phyloP scores from a whole-genome alignment of 139 green algal species.

The Penium margaritaceum region DNA sequence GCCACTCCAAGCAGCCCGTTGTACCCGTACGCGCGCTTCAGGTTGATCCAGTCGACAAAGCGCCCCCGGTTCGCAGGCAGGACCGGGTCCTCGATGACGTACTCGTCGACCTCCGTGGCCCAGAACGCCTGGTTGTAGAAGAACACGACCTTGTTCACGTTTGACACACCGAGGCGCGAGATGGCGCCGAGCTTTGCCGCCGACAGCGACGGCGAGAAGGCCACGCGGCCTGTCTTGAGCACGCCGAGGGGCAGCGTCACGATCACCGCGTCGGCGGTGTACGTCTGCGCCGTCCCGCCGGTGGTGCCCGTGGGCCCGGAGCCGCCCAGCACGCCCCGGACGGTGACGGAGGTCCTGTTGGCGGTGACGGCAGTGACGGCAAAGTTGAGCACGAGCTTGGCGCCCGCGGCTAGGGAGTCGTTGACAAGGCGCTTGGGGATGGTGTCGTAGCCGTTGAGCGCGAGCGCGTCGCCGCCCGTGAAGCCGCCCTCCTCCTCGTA shows the following conservation, averaged over 20 bases:
- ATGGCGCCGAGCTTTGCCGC: conserved; percentile 30
- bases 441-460: background rate
- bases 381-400: conserved; percentile 4
- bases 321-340: no score
- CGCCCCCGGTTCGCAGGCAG: background rate
- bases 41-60: background rate
- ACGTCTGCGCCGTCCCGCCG: conserved; percentile 30
- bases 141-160: conserved; percentile 45
- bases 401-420: no score
- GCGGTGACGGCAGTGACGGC: background rate
- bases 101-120: conserved; percentile 56
- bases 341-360: background rate
- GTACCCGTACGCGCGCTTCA: conserved; percentile 34
- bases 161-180: conserved; percentile 12
- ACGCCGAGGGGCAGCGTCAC: conserved; percentile 39
- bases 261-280: conserved; percentile 37
- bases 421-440: no score
- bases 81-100: background rate
- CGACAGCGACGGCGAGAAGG: conserved; percentile 33
- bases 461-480: background rate
- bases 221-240: conserved; percentile 15
- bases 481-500: background rate
- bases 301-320: background rate
- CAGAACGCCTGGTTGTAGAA: conserved; percentile 36
- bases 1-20: conserved; percentile 70